These are phyloP conservation scores for Lactifluus volemus DNA, from an alignment of 768 basidiomycete species.

Conservation along the genomic window DNA sequence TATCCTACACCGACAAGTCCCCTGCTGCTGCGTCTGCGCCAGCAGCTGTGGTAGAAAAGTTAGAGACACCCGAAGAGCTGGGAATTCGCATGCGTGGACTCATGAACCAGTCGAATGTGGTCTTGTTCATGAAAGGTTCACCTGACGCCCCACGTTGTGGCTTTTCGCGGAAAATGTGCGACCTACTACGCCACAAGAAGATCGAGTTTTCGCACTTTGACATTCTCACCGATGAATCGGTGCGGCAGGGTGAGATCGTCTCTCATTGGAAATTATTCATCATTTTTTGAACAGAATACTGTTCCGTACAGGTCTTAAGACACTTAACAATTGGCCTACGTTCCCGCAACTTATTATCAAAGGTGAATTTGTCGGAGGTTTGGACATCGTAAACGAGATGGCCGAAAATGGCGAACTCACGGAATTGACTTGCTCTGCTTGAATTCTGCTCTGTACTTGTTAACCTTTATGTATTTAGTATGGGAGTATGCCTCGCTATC, in stretches of 20 bases:
- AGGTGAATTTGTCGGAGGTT: conserved; percentile 90
- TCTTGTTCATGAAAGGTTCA: conserved; percentile 61
- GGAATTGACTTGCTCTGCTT: conserved; percentile 29
- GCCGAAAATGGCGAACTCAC: conserved; percentile 68
- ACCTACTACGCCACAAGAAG: conserved; percentile 37
- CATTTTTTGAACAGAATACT: background rate
- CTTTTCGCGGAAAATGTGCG: conserved; percentile 51
- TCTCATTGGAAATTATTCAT: background rate
- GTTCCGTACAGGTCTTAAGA: conserved; percentile 38
- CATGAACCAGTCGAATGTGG: conserved; percentile 62
- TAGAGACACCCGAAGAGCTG: conserved; percentile 60
- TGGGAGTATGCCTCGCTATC: too few relatives aligned
- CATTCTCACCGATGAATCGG: conserved; percentile 49
- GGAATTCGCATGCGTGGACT: conserved; percentile 51
- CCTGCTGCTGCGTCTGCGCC: conserved; percentile 21
- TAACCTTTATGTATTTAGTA: background rate
- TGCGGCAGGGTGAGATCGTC: conserved; percentile 33
- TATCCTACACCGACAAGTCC: conserved; percentile 40
- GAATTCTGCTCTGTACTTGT: background rate
- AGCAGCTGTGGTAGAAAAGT: conserved; percentile 21
- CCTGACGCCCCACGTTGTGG: conserved; percentile 55
- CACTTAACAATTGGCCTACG: conserved; percentile 55
- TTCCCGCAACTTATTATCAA: conserved; percentile 65
- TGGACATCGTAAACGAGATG: conserved; percentile 92
- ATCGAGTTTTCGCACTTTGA: conserved; percentile 50